phyloP scores from a whole-genome alignment of 805 yeast genomes.

The Saccharomycopsis oosterbeekiorum region DNA sequence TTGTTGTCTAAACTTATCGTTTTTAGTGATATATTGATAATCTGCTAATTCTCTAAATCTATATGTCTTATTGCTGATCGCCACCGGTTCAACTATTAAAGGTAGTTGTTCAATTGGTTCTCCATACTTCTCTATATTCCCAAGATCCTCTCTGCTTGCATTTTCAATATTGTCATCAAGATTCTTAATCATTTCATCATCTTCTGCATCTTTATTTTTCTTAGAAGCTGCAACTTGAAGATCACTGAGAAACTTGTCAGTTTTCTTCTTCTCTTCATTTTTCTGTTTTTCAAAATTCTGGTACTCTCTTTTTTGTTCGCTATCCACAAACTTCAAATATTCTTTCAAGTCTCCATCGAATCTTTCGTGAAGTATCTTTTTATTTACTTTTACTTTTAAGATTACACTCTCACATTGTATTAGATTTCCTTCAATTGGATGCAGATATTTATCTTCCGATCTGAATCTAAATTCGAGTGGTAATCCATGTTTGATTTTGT shows the following conservation, averaged over 20 bases:
- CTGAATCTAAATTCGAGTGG: conserved; percentile 26
- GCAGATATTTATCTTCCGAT: conserved; percentile 27
- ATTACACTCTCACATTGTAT: conserved; percentile 22
- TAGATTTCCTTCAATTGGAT: conserved; percentile 21
- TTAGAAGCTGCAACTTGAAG: conserved; percentile 21
- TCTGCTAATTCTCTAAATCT: conserved; percentile 82
- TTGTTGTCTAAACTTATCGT: conserved; percentile 39
- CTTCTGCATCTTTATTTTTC: conserved; percentile 32
- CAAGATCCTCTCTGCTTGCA: conserved; percentile 24
- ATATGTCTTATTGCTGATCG: conserved; percentile 56
- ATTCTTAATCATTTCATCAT: conserved; percentile 28
- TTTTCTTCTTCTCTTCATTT: conserved; percentile 5
- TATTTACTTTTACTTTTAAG: conserved; percentile 22
- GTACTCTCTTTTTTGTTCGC: not conserved
- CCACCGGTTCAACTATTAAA: conserved; percentile 48
- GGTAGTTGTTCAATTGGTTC: conserved; percentile 18
- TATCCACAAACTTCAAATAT: conserved; percentile 4
- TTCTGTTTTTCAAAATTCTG: not conserved
- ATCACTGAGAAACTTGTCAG: conserved; percentile 13
- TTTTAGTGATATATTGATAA: conserved; percentile 62
- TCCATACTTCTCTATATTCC: conserved; percentile 4
- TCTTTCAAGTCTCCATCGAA: conserved; percentile 13
- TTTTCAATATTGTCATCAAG: conserved; percentile 46
- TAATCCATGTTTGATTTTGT: conserved; percentile 30
- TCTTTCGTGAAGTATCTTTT: conserved; percentile 17